These are phyloP conservation scores for Yamadazyma nakazawae DNA, from an alignment of 805 yeast genomes.

Conservation along the genomic window DNA sequence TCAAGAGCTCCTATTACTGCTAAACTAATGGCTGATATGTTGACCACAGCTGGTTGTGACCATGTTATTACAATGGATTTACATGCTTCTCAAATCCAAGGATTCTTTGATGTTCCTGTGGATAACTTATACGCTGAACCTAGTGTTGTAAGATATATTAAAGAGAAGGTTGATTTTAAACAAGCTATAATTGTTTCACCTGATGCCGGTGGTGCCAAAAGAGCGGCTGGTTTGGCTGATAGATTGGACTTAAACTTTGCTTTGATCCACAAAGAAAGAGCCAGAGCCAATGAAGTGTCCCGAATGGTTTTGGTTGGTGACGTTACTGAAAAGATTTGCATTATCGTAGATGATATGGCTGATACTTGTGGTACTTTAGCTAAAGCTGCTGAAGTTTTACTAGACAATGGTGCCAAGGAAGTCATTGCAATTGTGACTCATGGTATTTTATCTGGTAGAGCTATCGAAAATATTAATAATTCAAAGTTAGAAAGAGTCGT, in stretches of 20 bases:
- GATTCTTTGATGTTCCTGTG: conserved; percentile 92
- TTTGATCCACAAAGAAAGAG: conserved; percentile 93
- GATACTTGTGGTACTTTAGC: conserved; percentile 97
- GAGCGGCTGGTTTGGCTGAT: conserved; percentile 94
- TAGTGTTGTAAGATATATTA: conserved; percentile 75
- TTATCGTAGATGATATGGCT: conserved; percentile 95
- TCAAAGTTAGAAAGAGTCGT: conserved; percentile 70
- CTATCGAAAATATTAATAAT: conserved; percentile 66
- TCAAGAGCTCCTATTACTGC: conserved; percentile 97
- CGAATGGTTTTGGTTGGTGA: conserved; percentile 96
- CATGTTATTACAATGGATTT: conserved; percentile 96
- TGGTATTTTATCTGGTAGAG: conserved; percentile 87
- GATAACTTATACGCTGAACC: conserved; percentile 97
- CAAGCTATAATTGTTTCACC: conserved; percentile 86
- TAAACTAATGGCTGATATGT: conserved; percentile 84
- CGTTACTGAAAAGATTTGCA: conserved; percentile 76
- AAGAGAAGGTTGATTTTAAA: conserved; percentile 53
- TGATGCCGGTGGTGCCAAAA: conserved; percentile 98
- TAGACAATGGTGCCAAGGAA: conserved; percentile 74
- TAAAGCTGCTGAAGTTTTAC: conserved; percentile 86
- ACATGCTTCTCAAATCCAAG: conserved; percentile 97
- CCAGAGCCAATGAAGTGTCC: conserved; percentile 90
- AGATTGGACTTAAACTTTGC: conserved; percentile 90
- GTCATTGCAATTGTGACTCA: conserved; percentile 95
- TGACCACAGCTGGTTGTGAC: conserved; percentile 91